Evolutionary conservation across 164 flowering plant genomes (phyloP).

Genomic region (Macadamia integrifolia): DNA sequence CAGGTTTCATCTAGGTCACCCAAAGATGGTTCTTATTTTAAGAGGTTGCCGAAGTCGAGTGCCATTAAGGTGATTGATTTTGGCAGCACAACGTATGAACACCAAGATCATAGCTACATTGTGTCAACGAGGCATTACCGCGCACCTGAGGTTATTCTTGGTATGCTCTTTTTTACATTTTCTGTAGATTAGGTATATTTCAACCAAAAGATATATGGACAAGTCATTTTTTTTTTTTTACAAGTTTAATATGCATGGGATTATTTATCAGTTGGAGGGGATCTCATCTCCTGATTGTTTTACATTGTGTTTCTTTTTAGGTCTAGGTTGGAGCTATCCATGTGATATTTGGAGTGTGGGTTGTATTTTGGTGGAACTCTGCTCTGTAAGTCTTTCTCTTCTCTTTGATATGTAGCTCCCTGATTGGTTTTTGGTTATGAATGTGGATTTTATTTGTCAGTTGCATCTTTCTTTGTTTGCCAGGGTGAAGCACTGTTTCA

Average conservation of each 20-base stretch:
- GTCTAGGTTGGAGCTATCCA: slow-evolving; percentile 81
- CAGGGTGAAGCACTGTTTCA: slow-evolving; percentile 85
- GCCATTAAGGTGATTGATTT: slow-evolving; percentile 85
- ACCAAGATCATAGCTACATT: slow-evolving; percentile 59
- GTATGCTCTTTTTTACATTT: slow-evolving; percentile 19
- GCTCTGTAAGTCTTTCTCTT: slow-evolving; percentile 47
- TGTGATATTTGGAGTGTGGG: slow-evolving; percentile 89
- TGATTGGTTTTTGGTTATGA: neutral
- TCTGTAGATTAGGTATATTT: no score
- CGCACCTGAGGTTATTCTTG: slow-evolving; percentile 88
- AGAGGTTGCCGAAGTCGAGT: slow-evolving; percentile 56
- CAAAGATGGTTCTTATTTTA: slow-evolving; percentile 45
- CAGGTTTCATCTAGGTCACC: slow-evolving; percentile 68
- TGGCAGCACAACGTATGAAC: slow-evolving; percentile 79
- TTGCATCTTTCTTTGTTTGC: neutral
- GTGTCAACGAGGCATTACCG: slow-evolving; percentile 86
- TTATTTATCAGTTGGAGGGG: neutral
- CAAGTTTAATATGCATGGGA: neutral
- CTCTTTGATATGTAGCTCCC: neutral
- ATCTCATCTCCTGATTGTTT: neutral
- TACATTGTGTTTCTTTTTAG: slow-evolving; percentile 20
- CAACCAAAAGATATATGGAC: no score
- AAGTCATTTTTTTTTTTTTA: no score
- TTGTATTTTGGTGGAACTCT: slow-evolving; percentile 71
- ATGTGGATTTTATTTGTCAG: no score